Evolutionary conservation across 345 rosid genomes (phyloP), one percentile per base, ranked within the genome.

Genomic region (Raphanus sativus): DNA sequence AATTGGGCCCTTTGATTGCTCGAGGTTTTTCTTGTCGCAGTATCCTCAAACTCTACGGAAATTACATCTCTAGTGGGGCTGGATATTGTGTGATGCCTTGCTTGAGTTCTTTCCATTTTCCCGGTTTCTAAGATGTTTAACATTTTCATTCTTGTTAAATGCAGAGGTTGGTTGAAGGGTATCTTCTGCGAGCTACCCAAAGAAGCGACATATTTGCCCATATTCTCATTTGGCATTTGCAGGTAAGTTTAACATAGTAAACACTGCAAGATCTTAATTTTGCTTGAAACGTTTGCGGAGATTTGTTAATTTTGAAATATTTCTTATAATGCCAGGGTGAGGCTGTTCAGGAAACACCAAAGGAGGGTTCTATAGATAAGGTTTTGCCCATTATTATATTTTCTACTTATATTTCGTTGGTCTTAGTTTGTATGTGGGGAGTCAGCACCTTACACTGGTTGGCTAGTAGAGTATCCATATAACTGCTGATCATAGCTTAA

Each of bases 171-270:
- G 99, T 96, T 38, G 97, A 96, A 86, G 98, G 99, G 55, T 96
- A 96, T 81, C 84, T 96, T 86, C 93, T 96, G 33, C 87, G 98
- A 88, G 99, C 99, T 63, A 81, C 99, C 77, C 96, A 96, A 76
- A 86, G 94, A 83, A 96, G 98, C 80, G 97, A 96, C 78, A 82
- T 96, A 83, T 96, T 96, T 79, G 93, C 98, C 68, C 99, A 96
- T 81, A 96, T 93, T 83, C 84, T 96, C 75, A 93, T 96, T 82
- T 96, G 99, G 99, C 94, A 90, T 86, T 82, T 96, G 69, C 97
- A 93, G 96, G 99, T 96, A 66, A 34, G 83, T 62, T 71, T 62
- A 10, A 36, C 50, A 54, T 71, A 38, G 16, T 80, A 48, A 61
- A 45, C 36, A 67, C 73, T 66, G 68, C 48, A 73, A 76, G 52